Percentiles rank a stretch among this genome's conserved stretches.
Conservation (phyloP, 768 basidiomycete species). For the Kwoniella mangroviensis region DNA sequence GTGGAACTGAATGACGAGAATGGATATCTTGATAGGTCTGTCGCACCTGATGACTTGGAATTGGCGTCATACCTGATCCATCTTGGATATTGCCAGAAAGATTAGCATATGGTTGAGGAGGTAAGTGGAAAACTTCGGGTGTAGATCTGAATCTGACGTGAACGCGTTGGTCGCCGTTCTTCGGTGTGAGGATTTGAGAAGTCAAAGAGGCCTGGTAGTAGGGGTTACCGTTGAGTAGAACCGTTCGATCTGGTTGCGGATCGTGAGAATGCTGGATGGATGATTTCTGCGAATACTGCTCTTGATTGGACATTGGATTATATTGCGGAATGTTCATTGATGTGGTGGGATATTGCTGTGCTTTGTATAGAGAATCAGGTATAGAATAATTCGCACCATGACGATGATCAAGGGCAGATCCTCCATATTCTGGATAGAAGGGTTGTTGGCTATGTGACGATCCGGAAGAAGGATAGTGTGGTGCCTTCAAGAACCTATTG, state of each 20-base stretch:
- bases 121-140: neutral
- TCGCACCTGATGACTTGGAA: neutral
- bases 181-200: neutral
- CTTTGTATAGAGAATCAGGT: too few relatives aligned
- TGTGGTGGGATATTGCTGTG: too few relatives aligned
- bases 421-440: neutral
- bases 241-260: neutral
- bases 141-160: neutral
- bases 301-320: too few relatives aligned
- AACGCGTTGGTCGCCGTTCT: neutral
- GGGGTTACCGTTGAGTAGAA: neutral
- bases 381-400: too few relatives aligned
- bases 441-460: neutral
- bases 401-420: neutral
- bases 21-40: neutral
- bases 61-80: neutral
- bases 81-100: neutral
- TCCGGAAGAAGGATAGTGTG: neutral
- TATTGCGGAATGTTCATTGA: too few relatives aligned
- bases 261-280: too few relatives aligned
- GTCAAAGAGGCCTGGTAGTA: neutral
- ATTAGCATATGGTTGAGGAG: neutral
- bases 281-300: too few relatives aligned
- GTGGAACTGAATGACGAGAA: neutral
- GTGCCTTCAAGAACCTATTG: neutral